Evolutionary conservation across 306 rosid species (phyloP), one percentile per base, ranked within the genome.

Genomic region (Gillenia trifoliata): DNA sequence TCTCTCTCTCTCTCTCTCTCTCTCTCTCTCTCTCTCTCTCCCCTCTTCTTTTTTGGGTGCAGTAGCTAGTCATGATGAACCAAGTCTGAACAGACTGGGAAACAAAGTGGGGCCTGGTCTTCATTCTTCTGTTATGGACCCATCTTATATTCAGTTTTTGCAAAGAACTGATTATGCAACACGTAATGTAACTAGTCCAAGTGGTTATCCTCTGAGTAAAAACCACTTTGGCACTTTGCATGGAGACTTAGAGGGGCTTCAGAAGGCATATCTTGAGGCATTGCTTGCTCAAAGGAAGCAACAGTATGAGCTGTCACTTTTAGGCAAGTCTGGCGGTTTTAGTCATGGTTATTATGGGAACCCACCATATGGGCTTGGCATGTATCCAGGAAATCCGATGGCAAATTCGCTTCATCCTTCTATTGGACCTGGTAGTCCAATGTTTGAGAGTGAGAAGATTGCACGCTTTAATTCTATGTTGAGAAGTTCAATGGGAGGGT

Each of bases 221-320:
- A 90, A 78, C 78, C 89, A 81, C 66, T 66, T 81, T 45, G 87
- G 81, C 65, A 73, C 80, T 84, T 56, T 93, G 43, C 91, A 71
- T 71, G 90, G 89, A 80, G 88, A 90, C 63, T 77, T 86, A 63
- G 92, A 92, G 72, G 93, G 82, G 77, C 73, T 87, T 83, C 92
- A 81, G 83, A 85, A 84, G 66, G 96, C 89, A 67, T 88, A 90
- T 81, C 86, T 92, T 36, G 92, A 91, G 85, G 78, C 84, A 25
- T 84, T 94, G 80, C 82, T 94, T 82, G 79, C 81, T 76, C 94
- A 94, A 81, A 88, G 82, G 75, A 92, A 86, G 84, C 94, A 89
- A 79, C 97, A 87, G 68, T 86, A 81, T 62, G 96, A 90, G 72
- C 83, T 88, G 81, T 83, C 96, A 74, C 91, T 88, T 79, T 50